A percentile compares a stretch with the other conserved stretches of the same genome.
These are phyloP conservation scores for Acanthamoeba triangularis DNA, from an alignment of 208 protist species.

Conservation along the genomic window DNA sequence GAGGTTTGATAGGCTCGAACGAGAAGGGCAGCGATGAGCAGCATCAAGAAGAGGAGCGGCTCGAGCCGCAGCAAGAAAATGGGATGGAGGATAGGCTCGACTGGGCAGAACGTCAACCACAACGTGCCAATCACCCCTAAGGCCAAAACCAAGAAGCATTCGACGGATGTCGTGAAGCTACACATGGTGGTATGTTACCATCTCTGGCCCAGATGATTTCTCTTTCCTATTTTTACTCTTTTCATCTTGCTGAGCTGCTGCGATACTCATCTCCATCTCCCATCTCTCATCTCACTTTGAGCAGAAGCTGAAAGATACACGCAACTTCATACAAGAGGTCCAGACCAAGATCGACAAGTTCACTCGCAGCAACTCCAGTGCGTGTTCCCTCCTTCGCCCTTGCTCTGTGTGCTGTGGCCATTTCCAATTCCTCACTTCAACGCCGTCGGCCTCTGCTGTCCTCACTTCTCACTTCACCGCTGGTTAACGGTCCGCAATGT, in stretches of 20 bases:
- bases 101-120: neutral
- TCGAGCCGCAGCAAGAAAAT: neutral
- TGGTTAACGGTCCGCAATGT: too few relatives aligned
- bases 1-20: neutral
- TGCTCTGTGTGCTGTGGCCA: neutral
- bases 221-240: neutral
- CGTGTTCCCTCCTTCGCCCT: neutral
- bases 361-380: conserved; percentile 54
- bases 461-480: neutral
- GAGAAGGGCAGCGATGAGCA: neutral
- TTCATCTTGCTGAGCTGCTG: neutral
- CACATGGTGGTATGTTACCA: conserved; percentile 14
- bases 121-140: neutral
- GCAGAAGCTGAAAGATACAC: conserved; percentile 73
- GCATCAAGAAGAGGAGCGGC: neutral
- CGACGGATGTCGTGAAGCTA: conserved; percentile 23
- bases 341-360: conserved; percentile 57
- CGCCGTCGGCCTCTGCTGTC: neutral
- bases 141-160: conserved; percentile 22
- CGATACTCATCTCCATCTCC: neutral
- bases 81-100: neutral
- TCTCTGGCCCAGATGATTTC: neutral
- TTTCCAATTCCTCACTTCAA: neutral
- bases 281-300: neutral
- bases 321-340: conserved; percentile 69